Percentiles rank a stretch among this genome's conserved stretches.
phyloP scores from a whole-genome alignment of 2,329 filamentous ascomycete species.

The Venturia oleaginea region DNA sequence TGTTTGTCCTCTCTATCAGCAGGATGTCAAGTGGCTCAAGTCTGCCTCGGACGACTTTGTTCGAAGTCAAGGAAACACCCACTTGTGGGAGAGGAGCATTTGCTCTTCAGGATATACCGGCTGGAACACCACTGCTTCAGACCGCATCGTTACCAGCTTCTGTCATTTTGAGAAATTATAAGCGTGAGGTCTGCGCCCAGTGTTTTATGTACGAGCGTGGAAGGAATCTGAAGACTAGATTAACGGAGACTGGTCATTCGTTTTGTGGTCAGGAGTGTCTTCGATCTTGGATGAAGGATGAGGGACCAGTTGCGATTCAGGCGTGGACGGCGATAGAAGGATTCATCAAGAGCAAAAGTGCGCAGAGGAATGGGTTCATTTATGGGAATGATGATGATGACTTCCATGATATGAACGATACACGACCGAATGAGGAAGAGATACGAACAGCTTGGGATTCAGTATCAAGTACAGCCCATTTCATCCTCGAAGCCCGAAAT shows the following conservation, averaged over 20 bases:
- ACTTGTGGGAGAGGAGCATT: constrained; percentile 38
- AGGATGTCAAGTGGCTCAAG: not conserved
- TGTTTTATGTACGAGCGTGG: constrained; percentile 40
- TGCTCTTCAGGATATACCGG: constrained; percentile 27
- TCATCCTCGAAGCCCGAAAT: constrained; percentile 11
- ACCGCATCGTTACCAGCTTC: constrained; percentile 30
- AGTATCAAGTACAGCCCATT: constrained; percentile 16
- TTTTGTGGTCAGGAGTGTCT: constrained; percentile 34
- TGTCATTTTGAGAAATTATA: constrained; percentile 37
- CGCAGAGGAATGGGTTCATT: not conserved
- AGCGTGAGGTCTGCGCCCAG: constrained; percentile 39
- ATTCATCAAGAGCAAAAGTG: constrained; percentile 18
- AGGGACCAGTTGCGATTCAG: constrained; percentile 22
- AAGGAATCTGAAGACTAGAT: constrained; percentile 30
- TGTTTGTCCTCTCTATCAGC: not conserved
- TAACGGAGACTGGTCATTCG: constrained; percentile 30
- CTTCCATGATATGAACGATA: not conserved
- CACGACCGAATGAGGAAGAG: constrained; percentile 15
- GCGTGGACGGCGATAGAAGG: constrained; percentile 19
- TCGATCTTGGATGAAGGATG: constrained; percentile 25
- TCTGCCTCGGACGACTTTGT: not conserved
- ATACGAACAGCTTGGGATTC: constrained; percentile 19
- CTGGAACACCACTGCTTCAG: constrained; percentile 28
- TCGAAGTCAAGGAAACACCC: constrained; percentile 23
- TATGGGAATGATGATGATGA: not conserved